Evolutionary conservation across 257 asterid genomes (phyloP), one percentile per base, ranked within the genome.

Genomic region (Solanum gracilifrons): DNA sequence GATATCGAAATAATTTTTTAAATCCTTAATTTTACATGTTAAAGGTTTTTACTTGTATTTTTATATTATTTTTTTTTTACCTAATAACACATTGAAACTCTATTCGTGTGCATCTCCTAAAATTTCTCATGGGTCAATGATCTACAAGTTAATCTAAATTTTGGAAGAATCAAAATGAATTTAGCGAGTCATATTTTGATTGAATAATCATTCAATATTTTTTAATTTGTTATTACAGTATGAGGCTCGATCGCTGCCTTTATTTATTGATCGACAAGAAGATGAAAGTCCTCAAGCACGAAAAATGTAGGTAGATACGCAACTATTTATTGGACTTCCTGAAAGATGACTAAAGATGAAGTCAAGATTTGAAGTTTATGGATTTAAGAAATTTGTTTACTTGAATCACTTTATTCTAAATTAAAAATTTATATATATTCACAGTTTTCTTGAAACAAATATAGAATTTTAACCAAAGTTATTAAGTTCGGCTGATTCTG

Each of bases 261-360:
- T 89, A 29, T 91, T 93, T 27, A 88, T 90, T 13, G 71, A 36
- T 32, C 89, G 83, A 16, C 88, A 86, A 72, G 69, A 13, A 55
- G 32, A 36, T 18, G 76, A 76, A 33, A 48, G 72, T 21, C 84
- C 89, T 46, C 36, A 20, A 35, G 69, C 87, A 46, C 86, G 36
- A 71, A 75, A 32, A 15, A 71, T 79, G 87, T 91, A 93, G 37
- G 92, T 92, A 33, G 92, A 90, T 77, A 93, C 95, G 4, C 93
- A 88, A n/a, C 87, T 93, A 88, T 89, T 90, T 86, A 91, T 93
- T 46, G 93, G 93, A 37, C 90, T 83, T 72, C 93, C 93, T 0
- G 5, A 87, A 87, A 84, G 76, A 55, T 31, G 82, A 62, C 1
- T 11, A 62, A 5, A n/a, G 16, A 5, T 1, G 32, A n/a, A 64